Percentiles rank a stretch among this genome's conserved stretches.
Evolutionary conservation across 1,284 basidiomycete species (phyloP).

Genomic region (Fomitopsis pinicola): DNA sequence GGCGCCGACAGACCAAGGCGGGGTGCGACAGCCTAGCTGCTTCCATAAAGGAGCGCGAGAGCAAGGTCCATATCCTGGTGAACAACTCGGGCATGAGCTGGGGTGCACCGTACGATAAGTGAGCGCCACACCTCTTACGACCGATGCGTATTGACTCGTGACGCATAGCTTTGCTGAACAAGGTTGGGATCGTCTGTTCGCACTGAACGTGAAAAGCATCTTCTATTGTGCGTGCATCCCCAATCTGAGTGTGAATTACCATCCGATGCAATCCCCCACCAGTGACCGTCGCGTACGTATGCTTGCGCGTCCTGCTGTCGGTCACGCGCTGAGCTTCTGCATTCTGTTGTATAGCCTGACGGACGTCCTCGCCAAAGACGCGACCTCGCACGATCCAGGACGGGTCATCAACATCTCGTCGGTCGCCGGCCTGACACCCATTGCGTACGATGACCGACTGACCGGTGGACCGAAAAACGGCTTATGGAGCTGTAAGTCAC

Average conservation of each 20-base stretch:
- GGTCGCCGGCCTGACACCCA: constrained; percentile 56
- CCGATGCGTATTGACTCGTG: neutral
- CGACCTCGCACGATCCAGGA: constrained; percentile 63
- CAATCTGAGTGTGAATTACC: neutral
- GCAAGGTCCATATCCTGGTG: constrained; percentile 72
- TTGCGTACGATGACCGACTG: constrained; percentile 44
- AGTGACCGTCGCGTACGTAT: constrained; percentile 67
- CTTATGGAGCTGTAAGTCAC: constrained; percentile 72
- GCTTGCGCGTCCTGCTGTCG: too few relatives aligned
- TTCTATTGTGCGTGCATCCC: constrained; percentile 60
- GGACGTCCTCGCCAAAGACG: constrained; percentile 62
- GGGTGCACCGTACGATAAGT: constrained; percentile 70
- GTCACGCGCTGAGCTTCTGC: neutral
- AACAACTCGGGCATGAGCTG: constrained; percentile 82
- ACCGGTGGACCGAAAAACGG: constrained; percentile 54
- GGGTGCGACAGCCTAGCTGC: constrained; percentile 75
- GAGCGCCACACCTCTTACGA: constrained; percentile 1
- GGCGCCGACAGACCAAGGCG: constrained; percentile 54
- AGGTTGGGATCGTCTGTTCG: constrained; percentile 83
- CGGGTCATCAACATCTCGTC: constrained; percentile 84
- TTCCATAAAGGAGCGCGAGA: constrained; percentile 66
- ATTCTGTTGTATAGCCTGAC: constrained; percentile 39
- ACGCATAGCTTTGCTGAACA: constrained; percentile 58
- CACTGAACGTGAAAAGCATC: constrained; percentile 75
- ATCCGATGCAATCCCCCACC: neutral